Evolutionary conservation across 75 land plant genomes (phyloP), one percentile per base, ranked within the genome.

Genomic region (Pseudotsuga menziesii): DNA sequence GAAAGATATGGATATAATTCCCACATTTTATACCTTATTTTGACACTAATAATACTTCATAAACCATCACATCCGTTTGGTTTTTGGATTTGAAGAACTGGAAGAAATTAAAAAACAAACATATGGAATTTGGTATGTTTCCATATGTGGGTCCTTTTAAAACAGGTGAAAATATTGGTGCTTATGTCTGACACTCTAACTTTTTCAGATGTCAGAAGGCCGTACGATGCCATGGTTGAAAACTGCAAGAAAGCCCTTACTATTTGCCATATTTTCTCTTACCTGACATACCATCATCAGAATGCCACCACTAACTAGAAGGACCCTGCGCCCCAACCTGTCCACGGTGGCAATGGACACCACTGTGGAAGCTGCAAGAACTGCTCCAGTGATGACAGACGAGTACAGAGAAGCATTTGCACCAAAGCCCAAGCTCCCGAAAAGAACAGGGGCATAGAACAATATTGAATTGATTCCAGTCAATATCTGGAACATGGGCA

Each of bases 361-460:
- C 0, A 89, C 36, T 0, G 96, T 72, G 3, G 86, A 91, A 13
- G 91, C 52, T 48, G 88, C 82, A 48, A 88, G 86, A 4, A 87
- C 86, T 23, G 77, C 84, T 27, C 89, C 83, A 14, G 88, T 89
- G 35, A 91, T 88, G 56, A 86, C 72, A 2, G 98, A 77, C 0
- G 96, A 91, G 58, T 85, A 93, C 4, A 95, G 81, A 0, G 98
- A 79, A 22, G 90, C 93, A 4, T 77, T 75, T 14, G 80, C 82
- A 1, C 96, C 93, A 61, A 91, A 89, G 12, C 98, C 98, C 80
- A 95, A 39, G 69, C 87, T 94, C 29, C 86, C 86, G 76, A 95
- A 90, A 14, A 95, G 82, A 23, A 95, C 97, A 6, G 98, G 98
- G 29, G 94, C 91, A 60, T 95, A 95, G 79, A 95, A 95, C 56